These are phyloP conservation scores for Cytospora paraplurivora DNA, from an alignment of 2,329 filamentous ascomycete species.

Conservation along the genomic window DNA sequence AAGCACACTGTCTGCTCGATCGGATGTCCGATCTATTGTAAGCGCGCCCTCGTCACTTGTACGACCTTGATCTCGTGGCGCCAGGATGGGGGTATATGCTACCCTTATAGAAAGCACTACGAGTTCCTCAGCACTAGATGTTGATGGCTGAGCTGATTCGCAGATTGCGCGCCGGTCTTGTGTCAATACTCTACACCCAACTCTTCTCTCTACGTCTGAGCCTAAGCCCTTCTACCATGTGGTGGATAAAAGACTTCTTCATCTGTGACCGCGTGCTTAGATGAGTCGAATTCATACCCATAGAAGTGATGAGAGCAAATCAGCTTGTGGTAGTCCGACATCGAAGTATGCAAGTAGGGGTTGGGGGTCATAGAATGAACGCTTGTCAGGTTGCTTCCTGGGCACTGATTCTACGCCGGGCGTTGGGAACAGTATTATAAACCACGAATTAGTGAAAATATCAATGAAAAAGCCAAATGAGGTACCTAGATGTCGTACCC, in stretches of 20 bases:
- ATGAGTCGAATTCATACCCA: neutral
- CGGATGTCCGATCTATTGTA: neutral
- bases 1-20: neutral
- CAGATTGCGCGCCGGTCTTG: constrained; percentile 25
- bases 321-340: too few relatives aligned
- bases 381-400: too few relatives aligned
- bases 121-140: neutral
- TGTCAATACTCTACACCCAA: constrained; percentile 23
- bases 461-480: too few relatives aligned
- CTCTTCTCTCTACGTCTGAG: constrained; percentile 4
- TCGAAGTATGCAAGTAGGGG: too few relatives aligned
- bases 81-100: neutral
- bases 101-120: too few relatives aligned
- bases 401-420: too few relatives aligned
- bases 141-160: constrained; percentile 10
- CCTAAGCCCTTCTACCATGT: neutral
- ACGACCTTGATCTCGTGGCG: neutral
- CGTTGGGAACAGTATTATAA: too few relatives aligned
- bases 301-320: too few relatives aligned
- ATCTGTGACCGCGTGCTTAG: neutral
- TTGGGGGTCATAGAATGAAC: too few relatives aligned
- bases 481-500: too few relatives aligned
- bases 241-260: neutral
- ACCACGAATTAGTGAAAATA: too few relatives aligned
- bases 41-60: neutral